Evolutionary conservation across 768 basidiomycete genomes (phyloP).

Genomic region (Naganishia friedmannii): DNA sequence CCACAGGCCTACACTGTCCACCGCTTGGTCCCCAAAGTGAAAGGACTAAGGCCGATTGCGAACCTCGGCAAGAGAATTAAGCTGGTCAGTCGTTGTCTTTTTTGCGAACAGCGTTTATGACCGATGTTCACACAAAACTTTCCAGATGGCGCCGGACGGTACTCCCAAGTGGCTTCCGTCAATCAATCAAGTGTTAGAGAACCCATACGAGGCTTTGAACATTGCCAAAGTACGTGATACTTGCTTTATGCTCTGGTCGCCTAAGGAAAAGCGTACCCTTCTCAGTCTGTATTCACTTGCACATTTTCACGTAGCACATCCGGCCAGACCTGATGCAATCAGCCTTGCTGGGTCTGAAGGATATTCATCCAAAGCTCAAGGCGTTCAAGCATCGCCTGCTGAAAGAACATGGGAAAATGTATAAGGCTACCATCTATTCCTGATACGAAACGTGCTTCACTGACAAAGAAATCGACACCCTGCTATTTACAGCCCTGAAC

Average conservation of each 20-base stretch:
- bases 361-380: conserved; percentile 74
- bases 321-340: conserved; percentile 69
- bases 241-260: not conserved
- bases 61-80: conserved; percentile 59
- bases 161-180: conserved; percentile 56
- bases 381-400: conserved; percentile 60
- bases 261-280: not conserved
- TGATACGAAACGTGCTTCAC: conserved; percentile 16
- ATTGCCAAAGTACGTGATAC: conserved; percentile 70
- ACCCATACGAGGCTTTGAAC: conserved; percentile 79
- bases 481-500: conserved; percentile 62
- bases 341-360: conserved; percentile 76
- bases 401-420: conserved; percentile 60
- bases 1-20: conserved; percentile 46
- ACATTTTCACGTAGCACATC: conserved; percentile 60
- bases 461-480: not conserved
- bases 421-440: conserved; percentile 33
- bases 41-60: conserved; percentile 89
- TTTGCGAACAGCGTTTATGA: not conserved
- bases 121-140: not conserved
- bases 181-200: conserved; percentile 82
- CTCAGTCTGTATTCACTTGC: not conserved
- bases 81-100: not conserved
- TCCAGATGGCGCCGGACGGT: conserved; percentile 21
- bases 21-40: conserved; percentile 87